phyloP scores from a whole-genome alignment of 345 rosid genomes.

The Citrus sp. region DNA sequence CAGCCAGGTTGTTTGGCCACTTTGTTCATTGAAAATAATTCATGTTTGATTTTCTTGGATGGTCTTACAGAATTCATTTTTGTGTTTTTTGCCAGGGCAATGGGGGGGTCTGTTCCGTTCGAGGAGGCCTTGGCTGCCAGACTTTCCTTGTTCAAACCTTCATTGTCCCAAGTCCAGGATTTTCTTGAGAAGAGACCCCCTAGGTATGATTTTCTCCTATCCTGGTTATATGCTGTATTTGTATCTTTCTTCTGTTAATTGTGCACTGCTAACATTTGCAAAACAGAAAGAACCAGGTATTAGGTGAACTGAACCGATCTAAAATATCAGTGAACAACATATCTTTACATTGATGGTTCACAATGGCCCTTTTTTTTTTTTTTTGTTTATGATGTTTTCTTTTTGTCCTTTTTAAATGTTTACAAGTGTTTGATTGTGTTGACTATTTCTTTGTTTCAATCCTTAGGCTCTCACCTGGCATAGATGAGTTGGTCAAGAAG shows the following conservation, averaged over 20 bases:
- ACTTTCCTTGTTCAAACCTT: conserved; percentile 81
- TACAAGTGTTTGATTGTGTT: neutral
- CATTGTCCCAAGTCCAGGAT: conserved; percentile 67
- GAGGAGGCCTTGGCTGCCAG: conserved; percentile 95
- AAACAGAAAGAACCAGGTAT: too few relatives aligned
- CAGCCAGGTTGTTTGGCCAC: conserved; percentile 61
- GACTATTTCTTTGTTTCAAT: conserved; percentile 5
- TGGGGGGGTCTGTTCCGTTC: conserved; percentile 95
- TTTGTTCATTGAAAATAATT: conserved; percentile 4
- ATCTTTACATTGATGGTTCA: neutral
- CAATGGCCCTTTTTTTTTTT: neutral
- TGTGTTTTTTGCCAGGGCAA: conserved; percentile 57
- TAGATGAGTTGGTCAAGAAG: conserved; percentile 68
- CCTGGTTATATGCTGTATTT: neutral
- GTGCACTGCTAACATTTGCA: too few relatives aligned
- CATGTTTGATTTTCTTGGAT: neutral
- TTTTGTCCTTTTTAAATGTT: neutral
- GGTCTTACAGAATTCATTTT: conserved; percentile 5
- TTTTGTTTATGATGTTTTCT: neutral
- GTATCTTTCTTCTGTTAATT: neutral
- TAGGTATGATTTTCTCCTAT: conserved; percentile 40
- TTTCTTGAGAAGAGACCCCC: conserved; percentile 78
- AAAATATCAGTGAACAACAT: neutral
- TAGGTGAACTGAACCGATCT: neutral
- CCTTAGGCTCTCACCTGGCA: conserved; percentile 81